These are phyloP conservation scores for Stropharia rugosoannulata DNA, from an alignment of 768 basidiomycete species.

Conservation along the genomic window DNA sequence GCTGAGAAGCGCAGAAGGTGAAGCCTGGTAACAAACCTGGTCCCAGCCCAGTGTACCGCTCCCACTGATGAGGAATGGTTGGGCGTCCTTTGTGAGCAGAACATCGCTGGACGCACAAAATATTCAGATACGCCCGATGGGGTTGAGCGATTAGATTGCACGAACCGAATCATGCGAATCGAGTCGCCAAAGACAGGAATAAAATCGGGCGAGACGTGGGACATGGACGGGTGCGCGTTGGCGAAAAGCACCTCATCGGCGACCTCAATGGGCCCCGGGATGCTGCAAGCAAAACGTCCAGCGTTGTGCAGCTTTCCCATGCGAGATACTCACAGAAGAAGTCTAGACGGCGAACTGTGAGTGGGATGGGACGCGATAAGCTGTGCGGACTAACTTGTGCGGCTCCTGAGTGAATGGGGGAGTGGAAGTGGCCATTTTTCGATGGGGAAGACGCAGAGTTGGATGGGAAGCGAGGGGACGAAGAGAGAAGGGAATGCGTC, in stretches of 20 bases:
- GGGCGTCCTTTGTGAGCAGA: constrained; percentile 72
- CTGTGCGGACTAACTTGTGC: constrained; percentile 32
- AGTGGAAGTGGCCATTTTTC: constrained; percentile 2
- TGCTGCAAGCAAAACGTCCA: constrained; percentile 32
- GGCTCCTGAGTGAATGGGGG: constrained; percentile 27
- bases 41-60: constrained; percentile 98
- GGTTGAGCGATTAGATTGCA: constrained; percentile 1
- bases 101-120: constrained; percentile 51
- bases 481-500: constrained; percentile 15
- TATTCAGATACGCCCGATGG: not conserved
- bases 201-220: constrained; percentile 89
- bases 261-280: constrained; percentile 66
- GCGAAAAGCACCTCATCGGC: constrained; percentile 77
- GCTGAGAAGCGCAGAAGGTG: not conserved
- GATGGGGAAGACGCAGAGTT: constrained; percentile 6
- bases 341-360: constrained; percentile 28
- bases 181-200: constrained; percentile 86
- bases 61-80: constrained; percentile 93
- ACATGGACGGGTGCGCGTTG: constrained; percentile 90
- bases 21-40: constrained; percentile 48
- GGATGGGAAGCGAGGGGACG: constrained; percentile 6
- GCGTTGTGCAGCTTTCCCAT: not conserved
- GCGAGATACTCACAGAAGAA: constrained; percentile 44
- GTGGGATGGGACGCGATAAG: constrained; percentile 3
- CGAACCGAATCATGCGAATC: constrained; percentile 78